A percentile compares a stretch with the other conserved stretches of the same genome.
phyloP scores from a whole-genome alignment of 257 asterid genomes.

The Echites panduratus region DNA sequence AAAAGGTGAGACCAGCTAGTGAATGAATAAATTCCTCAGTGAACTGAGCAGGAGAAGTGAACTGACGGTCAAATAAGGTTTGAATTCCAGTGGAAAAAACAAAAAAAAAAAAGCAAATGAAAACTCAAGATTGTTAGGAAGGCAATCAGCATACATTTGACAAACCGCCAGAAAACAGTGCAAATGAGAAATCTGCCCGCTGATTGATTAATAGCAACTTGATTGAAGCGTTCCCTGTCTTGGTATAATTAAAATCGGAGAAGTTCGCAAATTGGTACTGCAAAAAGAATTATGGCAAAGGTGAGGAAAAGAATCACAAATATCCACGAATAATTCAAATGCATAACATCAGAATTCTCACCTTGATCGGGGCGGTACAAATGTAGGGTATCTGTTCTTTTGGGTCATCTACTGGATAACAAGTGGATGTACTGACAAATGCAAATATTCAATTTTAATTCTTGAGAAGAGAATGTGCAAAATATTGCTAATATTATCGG shows the following conservation, averaged over 20 bases:
- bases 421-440: constrained; percentile 56
- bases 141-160: constrained; percentile 31
- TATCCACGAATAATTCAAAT: not conserved
- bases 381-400: constrained; percentile 59
- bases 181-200: constrained; percentile 50
- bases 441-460: constrained; percentile 15
- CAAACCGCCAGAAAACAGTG: constrained; percentile 49
- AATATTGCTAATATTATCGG: not conserved
- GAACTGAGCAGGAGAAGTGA: not conserved
- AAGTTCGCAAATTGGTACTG: constrained; percentile 77
- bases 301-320: constrained; percentile 13
- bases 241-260: constrained; percentile 44
- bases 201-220: constrained; percentile 74
- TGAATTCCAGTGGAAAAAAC: constrained; percentile 2
- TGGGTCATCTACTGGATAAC: constrained; percentile 37
- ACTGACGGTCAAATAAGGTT: not conserved
- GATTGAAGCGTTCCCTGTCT: constrained; percentile 62
- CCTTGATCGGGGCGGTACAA: constrained; percentile 87
- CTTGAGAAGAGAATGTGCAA: not conserved
- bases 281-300: constrained; percentile 15
- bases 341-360: constrained; percentile 17
- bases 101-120: not conserved
- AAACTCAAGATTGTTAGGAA: not conserved
- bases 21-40: not conserved
- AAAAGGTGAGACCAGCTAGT: not conserved